Evolutionary conservation across 768 basidiomycete species (phyloP).

Genomic region (Dacryopinax spathularia): DNA sequence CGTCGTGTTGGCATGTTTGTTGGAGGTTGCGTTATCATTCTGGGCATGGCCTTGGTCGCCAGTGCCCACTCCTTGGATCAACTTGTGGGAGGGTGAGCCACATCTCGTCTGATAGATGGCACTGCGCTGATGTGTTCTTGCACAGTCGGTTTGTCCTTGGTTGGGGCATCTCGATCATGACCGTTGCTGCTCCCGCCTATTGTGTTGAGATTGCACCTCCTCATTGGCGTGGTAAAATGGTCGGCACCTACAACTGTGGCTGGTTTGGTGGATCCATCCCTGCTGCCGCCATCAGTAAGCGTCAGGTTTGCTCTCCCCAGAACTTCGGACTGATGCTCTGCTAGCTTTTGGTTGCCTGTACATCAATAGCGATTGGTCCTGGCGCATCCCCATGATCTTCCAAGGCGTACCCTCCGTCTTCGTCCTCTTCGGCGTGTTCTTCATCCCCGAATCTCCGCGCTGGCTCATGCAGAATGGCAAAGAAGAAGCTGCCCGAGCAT

Average conservation of each 20-base stretch:
- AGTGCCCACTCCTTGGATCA: slow-evolving; percentile 15
- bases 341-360: neutral
- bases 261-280: slow-evolving; percentile 11
- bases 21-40: slow-evolving; percentile 17
- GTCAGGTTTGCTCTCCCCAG: neutral
- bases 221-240: slow-evolving; percentile 8
- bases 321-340: slow-evolving; percentile 12
- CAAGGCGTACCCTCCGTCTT: slow-evolving; percentile 36
- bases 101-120: neutral
- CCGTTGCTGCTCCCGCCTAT: slow-evolving; percentile 28
- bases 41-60: slow-evolving; percentile 16
- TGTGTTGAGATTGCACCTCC: slow-evolving; percentile 40
- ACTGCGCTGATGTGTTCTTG: neutral
- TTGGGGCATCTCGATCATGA: slow-evolving; percentile 34
- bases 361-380: slow-evolving; percentile 9
- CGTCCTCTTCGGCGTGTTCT: slow-evolving; percentile 21
- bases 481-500: slow-evolving; percentile 34
- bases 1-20: slow-evolving; percentile 22
- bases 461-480: slow-evolving; percentile 40
- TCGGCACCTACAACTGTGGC: slow-evolving; percentile 9
- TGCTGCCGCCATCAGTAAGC: slow-evolving; percentile 6
- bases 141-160: slow-evolving; percentile 29
- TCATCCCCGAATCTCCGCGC: slow-evolving; percentile 28
- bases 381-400: slow-evolving; percentile 27
- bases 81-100: slow-evolving; percentile 14